Conservation (phyloP, 768 basidiomycete species). For the Termitomyces sp. region DNA sequence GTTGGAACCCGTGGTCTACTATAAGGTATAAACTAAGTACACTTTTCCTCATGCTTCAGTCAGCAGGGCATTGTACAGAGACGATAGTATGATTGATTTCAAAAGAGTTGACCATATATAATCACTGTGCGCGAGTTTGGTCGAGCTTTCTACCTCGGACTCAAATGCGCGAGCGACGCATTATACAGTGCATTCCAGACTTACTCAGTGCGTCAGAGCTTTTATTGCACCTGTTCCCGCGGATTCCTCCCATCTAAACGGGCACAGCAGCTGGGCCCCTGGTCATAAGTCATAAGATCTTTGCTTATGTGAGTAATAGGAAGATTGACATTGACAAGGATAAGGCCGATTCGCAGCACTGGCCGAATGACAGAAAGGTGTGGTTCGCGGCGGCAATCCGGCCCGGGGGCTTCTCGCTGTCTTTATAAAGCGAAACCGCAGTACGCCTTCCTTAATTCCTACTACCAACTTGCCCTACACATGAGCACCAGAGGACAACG, state of each 20-base stretch:
- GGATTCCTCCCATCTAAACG: background rate
- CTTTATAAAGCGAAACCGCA: background rate
- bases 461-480: slow-evolving; percentile 11
- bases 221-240: too few relatives aligned
- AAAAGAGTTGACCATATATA: background rate
- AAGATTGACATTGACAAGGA: background rate
- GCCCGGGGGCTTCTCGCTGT: background rate
- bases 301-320: background rate
- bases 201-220: background rate
- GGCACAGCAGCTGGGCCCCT: background rate
- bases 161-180: background rate
- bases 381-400: background rate
- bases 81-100: background rate
- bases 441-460: background rate
- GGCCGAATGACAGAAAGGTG: background rate
- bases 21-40: background rate
- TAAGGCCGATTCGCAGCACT: background rate
- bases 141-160: background rate
- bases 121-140: background rate
- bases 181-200: background rate
- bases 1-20: background rate
- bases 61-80: background rate
- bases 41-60: background rate
- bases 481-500: slow-evolving; percentile 17
- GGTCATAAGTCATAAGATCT: background rate